Evolutionary conservation across 73 alveolate species (phyloP).

Genomic region (Urostyla sp.): DNA sequence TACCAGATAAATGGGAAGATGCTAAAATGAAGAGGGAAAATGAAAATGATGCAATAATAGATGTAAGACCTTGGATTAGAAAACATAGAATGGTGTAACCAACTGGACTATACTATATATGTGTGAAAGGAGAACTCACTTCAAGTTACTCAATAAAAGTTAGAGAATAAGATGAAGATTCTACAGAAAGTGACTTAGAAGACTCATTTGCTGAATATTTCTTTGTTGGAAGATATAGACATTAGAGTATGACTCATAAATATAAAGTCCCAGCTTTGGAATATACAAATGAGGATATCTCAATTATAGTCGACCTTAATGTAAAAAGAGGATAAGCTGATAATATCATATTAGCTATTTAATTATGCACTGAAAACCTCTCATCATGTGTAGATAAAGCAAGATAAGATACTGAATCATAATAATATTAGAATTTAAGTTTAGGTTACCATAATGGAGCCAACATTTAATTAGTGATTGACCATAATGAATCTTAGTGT

Average conservation of each 20-base stretch:
- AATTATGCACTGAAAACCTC: background rate
- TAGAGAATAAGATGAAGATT: conserved; percentile 16
- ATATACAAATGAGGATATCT: conserved; percentile 33
- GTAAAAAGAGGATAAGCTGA: conserved; percentile 31
- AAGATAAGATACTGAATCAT: too few relatives aligned
- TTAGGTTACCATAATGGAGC: too few relatives aligned
- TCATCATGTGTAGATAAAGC: too few relatives aligned
- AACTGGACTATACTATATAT: conserved; percentile 1
- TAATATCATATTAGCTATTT: background rate
- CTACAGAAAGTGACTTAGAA: conserved; percentile 14
- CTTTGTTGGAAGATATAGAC: background rate
- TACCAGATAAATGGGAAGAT: conserved; percentile 32
- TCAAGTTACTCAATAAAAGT: conserved; percentile 17
- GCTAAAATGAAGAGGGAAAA: background rate
- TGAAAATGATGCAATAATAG: conserved; percentile 1
- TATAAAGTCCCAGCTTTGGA: conserved; percentile 40
- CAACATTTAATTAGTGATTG: conserved; percentile 53
- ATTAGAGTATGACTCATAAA: background rate
- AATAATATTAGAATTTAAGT: too few relatives aligned
- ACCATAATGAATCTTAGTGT: conserved; percentile 41
- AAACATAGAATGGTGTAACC: background rate
- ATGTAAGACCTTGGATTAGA: conserved; percentile 30
- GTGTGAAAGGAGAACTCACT: conserved; percentile 34
- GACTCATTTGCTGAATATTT: conserved; percentile 17
- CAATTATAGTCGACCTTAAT: conserved; percentile 4